Base-by-base conservation (phyloP, 768 basidiomycete species). In the Cystobasidiopsis lactophilus region DNA sequence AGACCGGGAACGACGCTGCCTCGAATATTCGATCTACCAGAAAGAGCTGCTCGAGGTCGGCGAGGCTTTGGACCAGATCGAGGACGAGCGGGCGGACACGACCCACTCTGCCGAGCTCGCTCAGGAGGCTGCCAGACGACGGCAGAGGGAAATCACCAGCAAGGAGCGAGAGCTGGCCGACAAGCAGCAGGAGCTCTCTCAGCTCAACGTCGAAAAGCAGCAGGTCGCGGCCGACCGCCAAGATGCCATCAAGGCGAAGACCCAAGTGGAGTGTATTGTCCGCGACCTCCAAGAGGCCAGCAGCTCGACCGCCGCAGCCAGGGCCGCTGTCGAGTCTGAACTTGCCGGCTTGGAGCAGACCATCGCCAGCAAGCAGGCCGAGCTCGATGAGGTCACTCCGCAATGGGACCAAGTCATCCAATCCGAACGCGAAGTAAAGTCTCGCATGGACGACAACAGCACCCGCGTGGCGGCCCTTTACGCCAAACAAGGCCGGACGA, bases 11-110 rank as follows among this genome's bases (percentile, higher is more conserved):
- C 72, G 91, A 35, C 73, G 91, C 38, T 91, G 86, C 65, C 70
- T 95, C 61, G 93, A 98, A 64, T 96, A 95, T 64, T 85, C 88
- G 0, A 68, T 96, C 57, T 85, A 93, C 67, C 81, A 85, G 58
- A 74, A 82, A 33, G 91, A 98, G 63, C 66, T 95, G 37, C 78
- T 82, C 54, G 91, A 96, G 58, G 86, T 91, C 1, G 77, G 75
- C 0, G 79, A 80, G 50, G 78, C 84, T 0, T 66, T 98, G 52
- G 85, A 83, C 33, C 79, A 84, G 64, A 67, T 72, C 49, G 72
- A 73, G 55, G 67, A 65, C 44, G 88, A 93, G 57, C 72, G 85
- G 50, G 70, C 76, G 54, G 71, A 78, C 5, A 89, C 93, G 44
- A 74, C 88, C 4, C 84, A 91, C 63, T 77, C 75, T 13, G 79